These are phyloP conservation scores for Stachybotrys chartarum DNA, from an alignment of 2,329 filamentous ascomycete species.

Conservation along the genomic window DNA sequence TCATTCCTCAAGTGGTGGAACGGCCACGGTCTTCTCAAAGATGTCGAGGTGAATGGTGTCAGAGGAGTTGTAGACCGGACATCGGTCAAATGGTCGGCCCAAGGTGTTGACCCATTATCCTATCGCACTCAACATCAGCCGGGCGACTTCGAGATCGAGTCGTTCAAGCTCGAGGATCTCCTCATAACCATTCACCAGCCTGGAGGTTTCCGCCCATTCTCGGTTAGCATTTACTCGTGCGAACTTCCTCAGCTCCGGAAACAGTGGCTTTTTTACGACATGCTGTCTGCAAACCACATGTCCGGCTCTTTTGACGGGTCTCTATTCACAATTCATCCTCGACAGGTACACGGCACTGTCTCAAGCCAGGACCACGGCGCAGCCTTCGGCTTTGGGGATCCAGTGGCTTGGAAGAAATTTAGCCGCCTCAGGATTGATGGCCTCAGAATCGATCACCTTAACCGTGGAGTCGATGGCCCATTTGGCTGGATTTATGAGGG, in stretches of 20 bases:
- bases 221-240: conserved; percentile 91
- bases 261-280: conserved; percentile 97
- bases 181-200: conserved; percentile 90
- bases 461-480: conserved; percentile 83
- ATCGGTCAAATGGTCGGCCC: conserved; percentile 60
- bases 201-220: conserved; percentile 83
- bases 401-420: conserved; percentile 88
- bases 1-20: conserved; percentile 99
- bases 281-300: conserved; percentile 91
- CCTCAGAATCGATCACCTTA: conserved; percentile 91
- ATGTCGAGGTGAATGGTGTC: conserved; percentile 91
- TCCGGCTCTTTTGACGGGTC: conserved; percentile 94
- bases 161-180: conserved; percentile 92
- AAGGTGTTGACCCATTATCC: conserved; percentile 70
- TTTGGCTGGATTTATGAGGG: conserved; percentile 98
- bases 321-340: conserved; percentile 92
- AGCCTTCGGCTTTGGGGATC: conserved; percentile 51
- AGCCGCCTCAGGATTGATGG: conserved; percentile 88
- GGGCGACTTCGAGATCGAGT: conserved; percentile 95
- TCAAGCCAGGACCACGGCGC: conserved; percentile 50
- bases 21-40: conserved; percentile 81
- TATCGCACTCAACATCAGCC: conserved; percentile 83
- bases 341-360: conserved; percentile 76
- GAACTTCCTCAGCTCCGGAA: conserved; percentile 89
- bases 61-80: conserved; percentile 89